These are phyloP conservation scores for Schrenkiella parvula DNA, from an alignment of 345 rosid species.

Conservation along the genomic window DNA sequence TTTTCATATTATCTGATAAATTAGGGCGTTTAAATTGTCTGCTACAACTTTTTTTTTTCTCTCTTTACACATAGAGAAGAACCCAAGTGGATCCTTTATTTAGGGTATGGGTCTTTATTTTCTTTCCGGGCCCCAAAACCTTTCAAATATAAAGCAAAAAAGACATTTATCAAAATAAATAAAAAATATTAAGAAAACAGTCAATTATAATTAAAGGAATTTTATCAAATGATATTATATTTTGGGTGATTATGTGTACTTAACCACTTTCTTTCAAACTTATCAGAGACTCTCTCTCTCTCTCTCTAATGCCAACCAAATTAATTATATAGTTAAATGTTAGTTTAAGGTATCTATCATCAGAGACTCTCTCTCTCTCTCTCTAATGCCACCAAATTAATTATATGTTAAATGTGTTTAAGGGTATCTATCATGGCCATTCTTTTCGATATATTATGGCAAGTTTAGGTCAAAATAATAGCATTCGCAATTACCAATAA, in stretches of 20 bases:
- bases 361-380: constrained; percentile 20
- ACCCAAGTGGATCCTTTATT: constrained; percentile 18
- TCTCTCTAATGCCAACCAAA: constrained; percentile 21
- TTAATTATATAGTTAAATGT: background rate
- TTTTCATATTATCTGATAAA: background rate
- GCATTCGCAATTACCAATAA: constrained; percentile 13
- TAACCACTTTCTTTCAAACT: constrained; percentile 31
- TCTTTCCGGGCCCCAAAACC: background rate
- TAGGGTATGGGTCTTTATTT: constrained; percentile 14
- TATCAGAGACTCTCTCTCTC: constrained; percentile 24
- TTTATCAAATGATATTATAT: background rate
- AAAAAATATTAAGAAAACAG: background rate
- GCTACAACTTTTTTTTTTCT: background rate
- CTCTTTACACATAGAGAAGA: background rate
- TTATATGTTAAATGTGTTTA: background rate
- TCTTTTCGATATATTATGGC: constrained; percentile 21
- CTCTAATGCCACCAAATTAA: constrained; percentile 12
- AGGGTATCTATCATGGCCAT: constrained; percentile 4
- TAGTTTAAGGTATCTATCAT: background rate
- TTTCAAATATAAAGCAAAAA: background rate
- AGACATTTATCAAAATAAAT: background rate
- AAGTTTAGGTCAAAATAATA: constrained; percentile 28
- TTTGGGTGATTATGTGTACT: constrained; percentile 24
- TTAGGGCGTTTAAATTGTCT: background rate
- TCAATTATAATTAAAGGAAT: background rate